A percentile compares a stretch with the other conserved stretches of the same genome.
Evolutionary conservation across 768 basidiomycete genomes (phyloP).

Genomic region (Lactarius akahatsu): DNA sequence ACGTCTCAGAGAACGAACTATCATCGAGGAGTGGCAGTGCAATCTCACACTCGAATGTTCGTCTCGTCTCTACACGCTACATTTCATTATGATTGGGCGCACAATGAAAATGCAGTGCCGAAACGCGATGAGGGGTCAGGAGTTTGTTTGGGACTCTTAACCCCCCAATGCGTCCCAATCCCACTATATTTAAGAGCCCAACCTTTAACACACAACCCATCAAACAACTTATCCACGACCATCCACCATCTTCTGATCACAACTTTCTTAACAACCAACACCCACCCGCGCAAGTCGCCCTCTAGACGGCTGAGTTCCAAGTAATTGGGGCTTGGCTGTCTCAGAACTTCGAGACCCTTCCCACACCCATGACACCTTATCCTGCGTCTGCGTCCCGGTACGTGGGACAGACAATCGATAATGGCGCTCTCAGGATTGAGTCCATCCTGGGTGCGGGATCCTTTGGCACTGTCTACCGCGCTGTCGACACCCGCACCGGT

Average conservation of each 20-base stretch:
- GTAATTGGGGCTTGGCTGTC: not conserved
- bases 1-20: not conserved
- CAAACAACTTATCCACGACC: not conserved
- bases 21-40: not conserved
- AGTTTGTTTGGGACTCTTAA: not conserved
- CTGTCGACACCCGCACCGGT: slow-evolving; percentile 48
- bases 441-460: slow-evolving; percentile 87
- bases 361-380: not conserved
- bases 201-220: not conserved
- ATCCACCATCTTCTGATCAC: not conserved
- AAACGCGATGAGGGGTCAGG: not conserved
- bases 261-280: not conserved
- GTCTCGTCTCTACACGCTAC: not conserved
- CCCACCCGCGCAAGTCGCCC: not conserved
- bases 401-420: slow-evolving; percentile 53
- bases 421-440: slow-evolving; percentile 73
- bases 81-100: not conserved
- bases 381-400: not conserved
- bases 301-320: not conserved
- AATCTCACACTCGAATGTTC: not conserved
- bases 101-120: not conserved
- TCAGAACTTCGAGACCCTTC: not conserved
- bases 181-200: not conserved
- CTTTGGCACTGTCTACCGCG: slow-evolving; percentile 92
- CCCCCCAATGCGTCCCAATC: not conserved